A percentile compares a stretch with the other conserved stretches of the same genome.
phyloP scores from a whole-genome alignment of 73 alveolate species.

The Diophrys sp. region DNA sequence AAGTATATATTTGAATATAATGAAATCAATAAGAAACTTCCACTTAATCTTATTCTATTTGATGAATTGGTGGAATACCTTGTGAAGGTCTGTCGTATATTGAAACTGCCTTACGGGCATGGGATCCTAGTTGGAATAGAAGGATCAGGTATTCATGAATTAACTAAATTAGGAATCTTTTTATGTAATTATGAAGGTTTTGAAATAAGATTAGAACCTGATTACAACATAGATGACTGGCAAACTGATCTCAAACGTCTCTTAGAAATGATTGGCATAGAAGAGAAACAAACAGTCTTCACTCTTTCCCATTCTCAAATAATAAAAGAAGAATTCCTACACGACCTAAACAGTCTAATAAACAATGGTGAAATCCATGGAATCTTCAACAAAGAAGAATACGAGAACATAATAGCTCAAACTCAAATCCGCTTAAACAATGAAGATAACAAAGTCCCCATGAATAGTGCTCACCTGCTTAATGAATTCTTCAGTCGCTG shows the following conservation, averaged over 20 bases:
- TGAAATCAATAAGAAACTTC: slow-evolving; percentile 44
- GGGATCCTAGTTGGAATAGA: slow-evolving; percentile 76
- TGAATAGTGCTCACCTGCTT: slow-evolving; percentile 26
- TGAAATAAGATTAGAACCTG: slow-evolving; percentile 60
- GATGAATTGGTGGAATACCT: slow-evolving; percentile 73
- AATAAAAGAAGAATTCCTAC: slow-evolving; percentile 83
- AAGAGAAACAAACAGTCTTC: slow-evolving; percentile 75
- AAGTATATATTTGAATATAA: slow-evolving; percentile 64
- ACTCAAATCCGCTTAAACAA: slow-evolving; percentile 25
- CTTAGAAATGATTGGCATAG: slow-evolving; percentile 66
- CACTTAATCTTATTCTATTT: slow-evolving; percentile 66
- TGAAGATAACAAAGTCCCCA: slow-evolving; percentile 17
- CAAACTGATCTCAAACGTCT: slow-evolving; percentile 60
- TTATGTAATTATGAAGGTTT: slow-evolving; percentile 43
- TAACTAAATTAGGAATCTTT: slow-evolving; percentile 59
- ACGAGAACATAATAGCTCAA: slow-evolving; percentile 78
- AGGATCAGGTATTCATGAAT: slow-evolving; percentile 75
- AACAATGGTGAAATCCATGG: slow-evolving; percentile 98
- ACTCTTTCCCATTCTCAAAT: slow-evolving; percentile 61
- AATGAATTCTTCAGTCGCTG: slow-evolving; percentile 63
- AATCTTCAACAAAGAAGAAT: slow-evolving; percentile 90
- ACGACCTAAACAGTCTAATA: slow-evolving; percentile 88
- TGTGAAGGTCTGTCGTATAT: slow-evolving; percentile 67
- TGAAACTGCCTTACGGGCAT: slow-evolving; percentile 72
- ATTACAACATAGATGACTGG: slow-evolving; percentile 66